These are phyloP conservation scores for Rhizophagus sp. DNA, from an alignment of 192 early-diverging fungal genomes.

Conservation along the genomic window DNA sequence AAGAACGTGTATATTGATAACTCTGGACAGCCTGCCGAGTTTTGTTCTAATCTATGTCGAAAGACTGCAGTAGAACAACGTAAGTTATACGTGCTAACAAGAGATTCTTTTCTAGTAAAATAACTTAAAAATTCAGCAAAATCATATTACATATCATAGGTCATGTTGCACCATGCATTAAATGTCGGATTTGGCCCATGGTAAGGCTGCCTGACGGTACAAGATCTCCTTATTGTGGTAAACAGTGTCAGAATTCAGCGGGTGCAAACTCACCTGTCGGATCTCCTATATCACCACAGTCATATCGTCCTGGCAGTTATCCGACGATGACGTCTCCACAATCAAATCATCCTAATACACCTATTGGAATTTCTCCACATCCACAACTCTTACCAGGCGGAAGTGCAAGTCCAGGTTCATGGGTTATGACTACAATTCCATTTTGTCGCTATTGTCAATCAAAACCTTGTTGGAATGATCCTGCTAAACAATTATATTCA, in stretches of 20 bases:
- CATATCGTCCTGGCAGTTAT: background rate
- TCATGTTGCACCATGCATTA: constrained; percentile 4
- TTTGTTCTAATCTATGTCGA: constrained; percentile 14
- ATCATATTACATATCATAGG: background rate
- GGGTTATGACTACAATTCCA: background rate
- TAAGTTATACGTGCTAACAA: background rate
- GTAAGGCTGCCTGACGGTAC: background rate
- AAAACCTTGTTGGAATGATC: constrained; percentile 12
- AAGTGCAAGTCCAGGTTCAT: background rate
- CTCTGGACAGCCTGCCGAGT: background rate
- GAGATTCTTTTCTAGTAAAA: too few species aligned
- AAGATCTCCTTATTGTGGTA: constrained; percentile 9
- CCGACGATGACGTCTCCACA: background rate
- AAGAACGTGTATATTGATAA: background rate
- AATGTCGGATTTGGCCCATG: background rate
- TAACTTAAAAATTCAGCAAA: background rate
- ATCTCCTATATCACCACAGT: background rate
- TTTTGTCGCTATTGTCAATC: background rate
- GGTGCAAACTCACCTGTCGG: background rate
- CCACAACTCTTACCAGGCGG: background rate
- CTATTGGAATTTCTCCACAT: background rate
- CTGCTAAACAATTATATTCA: background rate
- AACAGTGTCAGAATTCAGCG: background rate
- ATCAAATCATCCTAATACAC: background rate
- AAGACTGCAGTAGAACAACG: constrained; percentile 1